Percentiles rank a stretch among this genome's conserved stretches.
Conservation (phyloP, 441 rosid species). For the Oxalis stricta region DNA sequence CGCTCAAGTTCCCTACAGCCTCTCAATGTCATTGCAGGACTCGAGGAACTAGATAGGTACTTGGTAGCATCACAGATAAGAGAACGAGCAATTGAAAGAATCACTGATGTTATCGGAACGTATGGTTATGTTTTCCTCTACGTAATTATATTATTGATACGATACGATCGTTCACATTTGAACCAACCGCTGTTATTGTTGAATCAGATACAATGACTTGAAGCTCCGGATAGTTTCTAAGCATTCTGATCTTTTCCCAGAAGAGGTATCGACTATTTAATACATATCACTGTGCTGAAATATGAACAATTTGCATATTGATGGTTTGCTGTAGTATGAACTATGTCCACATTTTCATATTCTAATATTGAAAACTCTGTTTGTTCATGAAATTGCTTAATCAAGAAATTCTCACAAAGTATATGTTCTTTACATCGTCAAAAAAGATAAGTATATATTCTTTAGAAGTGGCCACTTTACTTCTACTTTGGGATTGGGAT, state of each 20-base stretch:
- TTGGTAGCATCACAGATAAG: conserved; percentile 92
- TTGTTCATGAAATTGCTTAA: too few species aligned
- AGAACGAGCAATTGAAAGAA: conserved; percentile 83
- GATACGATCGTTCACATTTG: not conserved
- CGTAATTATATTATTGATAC: conserved; percentile 1
- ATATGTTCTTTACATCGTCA: too few species aligned
- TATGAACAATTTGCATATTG: too few species aligned
- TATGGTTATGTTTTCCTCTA: conserved; percentile 17
- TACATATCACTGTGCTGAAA: not conserved
- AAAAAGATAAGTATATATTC: too few species aligned
- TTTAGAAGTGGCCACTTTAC: too few species aligned
- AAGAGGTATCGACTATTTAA: conserved; percentile 44
- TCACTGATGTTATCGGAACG: conserved; percentile 84
- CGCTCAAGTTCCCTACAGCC: conserved; percentile 49
- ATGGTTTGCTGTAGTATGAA: too few species aligned
- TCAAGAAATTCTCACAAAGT: too few species aligned
- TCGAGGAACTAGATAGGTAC: conserved; percentile 82
- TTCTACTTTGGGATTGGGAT: too few species aligned
- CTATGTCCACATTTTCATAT: too few species aligned
- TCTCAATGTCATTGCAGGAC: conserved; percentile 68
- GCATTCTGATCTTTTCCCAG: conserved; percentile 74
- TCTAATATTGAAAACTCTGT: too few species aligned
- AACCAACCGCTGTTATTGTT: not conserved
- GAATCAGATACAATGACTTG: conserved; percentile 65
- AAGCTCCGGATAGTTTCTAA: conserved; percentile 73